Percentiles rank a stretch among this genome's conserved stretches.
These are phyloP conservation scores for Cladosporium sp. DNA, from an alignment of 2,329 filamentous ascomycete species.

Conservation along the genomic window DNA sequence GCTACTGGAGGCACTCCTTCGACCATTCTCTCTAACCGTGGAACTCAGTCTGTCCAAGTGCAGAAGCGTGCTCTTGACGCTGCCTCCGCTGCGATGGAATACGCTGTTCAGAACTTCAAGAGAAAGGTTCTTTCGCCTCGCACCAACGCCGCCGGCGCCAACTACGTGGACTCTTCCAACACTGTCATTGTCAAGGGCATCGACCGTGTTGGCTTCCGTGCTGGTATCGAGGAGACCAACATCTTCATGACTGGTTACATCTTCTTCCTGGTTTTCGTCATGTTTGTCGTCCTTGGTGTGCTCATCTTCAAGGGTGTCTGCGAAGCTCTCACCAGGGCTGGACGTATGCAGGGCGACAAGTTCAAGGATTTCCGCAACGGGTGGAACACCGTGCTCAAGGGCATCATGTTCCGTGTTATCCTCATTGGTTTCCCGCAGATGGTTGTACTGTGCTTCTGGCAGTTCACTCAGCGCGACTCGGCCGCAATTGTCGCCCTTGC, in stretches of 20 bases:
- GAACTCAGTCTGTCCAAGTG: slow-evolving; percentile 75
- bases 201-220: slow-evolving; percentile 80
- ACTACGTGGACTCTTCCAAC: slow-evolving; percentile 30
- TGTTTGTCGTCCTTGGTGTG: slow-evolving; percentile 68
- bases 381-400: slow-evolving; percentile 88
- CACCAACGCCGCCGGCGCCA: slow-evolving; percentile 22
- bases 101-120: slow-evolving; percentile 40
- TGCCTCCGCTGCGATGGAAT: slow-evolving; percentile 47
- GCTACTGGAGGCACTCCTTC: slow-evolving; percentile 83
- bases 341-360: slow-evolving; percentile 76
- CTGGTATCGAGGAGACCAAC: slow-evolving; percentile 82
- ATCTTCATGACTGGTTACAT: slow-evolving; percentile 87
- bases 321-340: slow-evolving; percentile 68
- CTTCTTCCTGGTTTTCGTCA: slow-evolving; percentile 82
- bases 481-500: slow-evolving; percentile 80
- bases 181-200: slow-evolving; percentile 68
- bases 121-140: slow-evolving; percentile 41
- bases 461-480: slow-evolving; percentile 82
- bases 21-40: slow-evolving; percentile 68
- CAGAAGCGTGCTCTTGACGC: slow-evolving; percentile 58
- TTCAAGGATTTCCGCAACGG: slow-evolving; percentile 92
- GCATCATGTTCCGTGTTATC: slow-evolving; percentile 83
- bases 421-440: slow-evolving; percentile 91
- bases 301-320: slow-evolving; percentile 74
- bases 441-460: slow-evolving; percentile 86